These are phyloP conservation scores for Tylopilus sp. DNA, from an alignment of 1,284 basidiomycete genomes.

Conservation along the genomic window DNA sequence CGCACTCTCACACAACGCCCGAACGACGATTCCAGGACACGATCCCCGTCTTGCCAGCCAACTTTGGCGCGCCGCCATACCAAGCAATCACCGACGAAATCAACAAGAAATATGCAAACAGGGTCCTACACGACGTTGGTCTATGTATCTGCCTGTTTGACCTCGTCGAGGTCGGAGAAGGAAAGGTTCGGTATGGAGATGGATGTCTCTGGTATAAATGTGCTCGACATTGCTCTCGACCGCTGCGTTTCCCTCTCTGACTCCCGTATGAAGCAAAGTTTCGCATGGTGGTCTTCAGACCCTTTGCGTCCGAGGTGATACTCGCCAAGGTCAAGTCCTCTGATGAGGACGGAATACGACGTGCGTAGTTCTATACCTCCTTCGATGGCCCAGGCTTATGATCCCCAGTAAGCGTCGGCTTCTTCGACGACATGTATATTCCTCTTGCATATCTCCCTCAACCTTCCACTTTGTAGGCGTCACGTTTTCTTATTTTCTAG, in stretches of 20 bases:
- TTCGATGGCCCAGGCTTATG: background rate
- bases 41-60: slow-evolving; percentile 69
- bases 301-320: slow-evolving; percentile 87
- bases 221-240: slow-evolving; percentile 33
- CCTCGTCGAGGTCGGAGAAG: slow-evolving; percentile 80
- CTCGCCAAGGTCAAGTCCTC: slow-evolving; percentile 84
- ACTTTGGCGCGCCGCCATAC: slow-evolving; percentile 68
- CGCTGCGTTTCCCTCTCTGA: background rate
- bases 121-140: slow-evolving; percentile 87
- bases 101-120: slow-evolving; percentile 93
- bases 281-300: slow-evolving; percentile 85
- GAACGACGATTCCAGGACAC: slow-evolving; percentile 52
- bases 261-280: slow-evolving; percentile 63
- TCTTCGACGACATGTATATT: slow-evolving; percentile 94
- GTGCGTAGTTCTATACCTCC: slow-evolving; percentile 43
- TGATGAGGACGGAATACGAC: slow-evolving; percentile 75
- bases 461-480: slow-evolving; percentile 70
- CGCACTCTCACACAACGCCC: background rate
- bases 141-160: slow-evolving; percentile 89
- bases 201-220: slow-evolving; percentile 93
- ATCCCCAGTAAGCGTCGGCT: slow-evolving; percentile 73
- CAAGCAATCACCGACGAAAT: slow-evolving; percentile 74
- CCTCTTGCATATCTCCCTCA: slow-evolving; percentile 67
- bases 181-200: slow-evolving; percentile 91
- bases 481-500: background rate